Evolutionary conservation across 2,329 filamentous ascomycete species (phyloP).

Genomic region (Fusarium pseudoanthophilum): DNA sequence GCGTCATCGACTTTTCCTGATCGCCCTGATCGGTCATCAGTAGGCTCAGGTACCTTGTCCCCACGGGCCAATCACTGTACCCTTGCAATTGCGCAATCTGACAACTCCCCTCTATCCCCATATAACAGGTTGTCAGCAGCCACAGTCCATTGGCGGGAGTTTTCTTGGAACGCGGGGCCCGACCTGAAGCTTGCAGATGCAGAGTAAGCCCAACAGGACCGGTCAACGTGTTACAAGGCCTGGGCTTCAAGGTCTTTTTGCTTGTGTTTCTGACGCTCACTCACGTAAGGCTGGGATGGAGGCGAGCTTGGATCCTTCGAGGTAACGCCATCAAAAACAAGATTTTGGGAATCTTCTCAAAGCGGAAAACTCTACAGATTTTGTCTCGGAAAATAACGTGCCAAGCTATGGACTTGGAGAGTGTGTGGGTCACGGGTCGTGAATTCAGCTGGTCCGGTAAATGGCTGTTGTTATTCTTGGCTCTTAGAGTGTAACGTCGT

Average conservation of each 20-base stretch:
- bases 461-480: neutral
- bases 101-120: neutral
- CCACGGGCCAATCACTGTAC: neutral
- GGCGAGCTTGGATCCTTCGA: neutral
- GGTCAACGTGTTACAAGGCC: slow-evolving; percentile 2
- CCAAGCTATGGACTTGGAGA: neutral
- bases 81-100: neutral
- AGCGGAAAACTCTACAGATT: neutral
- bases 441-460: neutral
- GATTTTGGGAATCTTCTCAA: neutral
- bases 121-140: neutral
- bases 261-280: neutral
- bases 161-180: slow-evolving; percentile 1
- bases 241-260: neutral
- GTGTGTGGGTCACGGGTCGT: neutral
- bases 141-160: neutral
- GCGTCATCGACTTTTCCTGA: neutral
- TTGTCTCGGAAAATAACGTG: neutral
- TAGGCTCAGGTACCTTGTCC: neutral
- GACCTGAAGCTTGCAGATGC: slow-evolving; percentile 3
- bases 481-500: neutral
- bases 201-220: slow-evolving; percentile 16
- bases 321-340: neutral
- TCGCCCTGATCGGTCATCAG: neutral
- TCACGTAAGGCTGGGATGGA: neutral